Evolutionary conservation across 768 basidiomycete genomes (phyloP).

Genomic region (Clitopilus passeckerianus): DNA sequence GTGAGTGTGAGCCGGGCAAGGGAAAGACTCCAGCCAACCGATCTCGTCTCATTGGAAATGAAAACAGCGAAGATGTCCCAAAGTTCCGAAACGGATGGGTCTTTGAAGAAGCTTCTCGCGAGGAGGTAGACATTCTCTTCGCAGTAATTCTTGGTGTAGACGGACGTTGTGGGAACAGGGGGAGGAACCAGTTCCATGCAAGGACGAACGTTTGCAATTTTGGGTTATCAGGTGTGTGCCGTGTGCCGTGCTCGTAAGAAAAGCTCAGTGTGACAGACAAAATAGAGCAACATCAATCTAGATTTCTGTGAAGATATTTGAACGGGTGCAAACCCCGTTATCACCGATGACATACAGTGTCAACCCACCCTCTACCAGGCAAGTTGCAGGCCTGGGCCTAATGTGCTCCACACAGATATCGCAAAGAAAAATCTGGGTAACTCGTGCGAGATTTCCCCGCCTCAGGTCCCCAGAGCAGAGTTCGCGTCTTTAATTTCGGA

Average conservation of each 20-base stretch:
- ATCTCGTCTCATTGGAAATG: slow-evolving; percentile 58
- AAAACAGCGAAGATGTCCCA: slow-evolving; percentile 58
- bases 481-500: neutral
- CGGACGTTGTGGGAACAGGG: slow-evolving; percentile 27
- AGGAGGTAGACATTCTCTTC: slow-evolving; percentile 74
- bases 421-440: neutral
- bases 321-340: neutral
- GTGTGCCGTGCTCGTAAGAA: neutral
- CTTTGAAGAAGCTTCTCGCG: slow-evolving; percentile 32
- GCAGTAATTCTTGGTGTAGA: slow-evolving; percentile 62
- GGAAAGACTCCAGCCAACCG: slow-evolving; percentile 31
- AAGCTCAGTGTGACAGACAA: neutral
- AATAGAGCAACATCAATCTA: neutral
- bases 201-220: neutral
- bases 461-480: neutral
- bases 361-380: neutral
- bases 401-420: neutral
- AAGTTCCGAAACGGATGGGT: slow-evolving; percentile 15
- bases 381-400: neutral
- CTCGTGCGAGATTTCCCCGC: neutral
- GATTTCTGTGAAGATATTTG: neutral
- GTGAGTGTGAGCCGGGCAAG: neutral
- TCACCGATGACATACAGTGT: neutral
- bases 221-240: too few species aligned
- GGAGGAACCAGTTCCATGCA: slow-evolving; percentile 15